A percentile compares a stretch with the other conserved stretches of the same genome.
These are phyloP conservation scores for Acanthamoeba lugdunensis DNA, from an alignment of 208 protist species.

Conservation along the genomic window DNA sequence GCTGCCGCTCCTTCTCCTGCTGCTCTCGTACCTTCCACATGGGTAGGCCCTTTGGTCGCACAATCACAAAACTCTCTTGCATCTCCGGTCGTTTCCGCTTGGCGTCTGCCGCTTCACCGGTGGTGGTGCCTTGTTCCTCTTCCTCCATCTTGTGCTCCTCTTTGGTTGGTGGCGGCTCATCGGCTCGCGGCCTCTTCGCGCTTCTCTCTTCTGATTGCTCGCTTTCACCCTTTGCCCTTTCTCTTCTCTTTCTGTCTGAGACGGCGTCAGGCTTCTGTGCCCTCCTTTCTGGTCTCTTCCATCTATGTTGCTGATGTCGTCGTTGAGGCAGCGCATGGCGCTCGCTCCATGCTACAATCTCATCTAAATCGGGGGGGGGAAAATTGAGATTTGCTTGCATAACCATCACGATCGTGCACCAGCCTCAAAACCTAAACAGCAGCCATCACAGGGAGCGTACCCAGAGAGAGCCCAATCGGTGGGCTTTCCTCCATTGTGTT, in stretches of 20 bases:
- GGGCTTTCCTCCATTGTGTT: neutral
- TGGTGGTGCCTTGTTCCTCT: slow-evolving; percentile 34
- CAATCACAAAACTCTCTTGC: neutral
- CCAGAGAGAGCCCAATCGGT: neutral
- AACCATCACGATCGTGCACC: neutral
- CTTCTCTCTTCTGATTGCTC: slow-evolving; percentile 73
- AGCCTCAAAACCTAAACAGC: too few relatives aligned
- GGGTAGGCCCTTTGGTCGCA: neutral
- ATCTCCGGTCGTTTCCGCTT: neutral
- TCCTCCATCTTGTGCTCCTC: slow-evolving; percentile 69
- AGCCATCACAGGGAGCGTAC: too few relatives aligned
- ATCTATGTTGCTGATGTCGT: slow-evolving; percentile 20
- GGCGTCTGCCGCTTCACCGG: neutral
- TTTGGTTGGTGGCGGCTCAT: slow-evolving; percentile 49
- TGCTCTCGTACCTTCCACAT: slow-evolving; percentile 54
- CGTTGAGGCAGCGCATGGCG: neutral
- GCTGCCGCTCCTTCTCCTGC: slow-evolving; percentile 50
- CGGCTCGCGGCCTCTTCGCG: slow-evolving; percentile 16
- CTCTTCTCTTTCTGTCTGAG: slow-evolving; percentile 55
- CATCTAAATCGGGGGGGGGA: neutral
- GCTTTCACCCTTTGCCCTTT: slow-evolving; percentile 1
- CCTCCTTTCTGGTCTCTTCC: slow-evolving; percentile 47
- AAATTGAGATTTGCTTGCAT: neutral
- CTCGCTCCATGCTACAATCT: neutral
- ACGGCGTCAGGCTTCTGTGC: neutral